These are phyloP conservation scores for Candida succiphila DNA, from an alignment of 805 yeast genomes.

Conservation along the genomic window DNA sequence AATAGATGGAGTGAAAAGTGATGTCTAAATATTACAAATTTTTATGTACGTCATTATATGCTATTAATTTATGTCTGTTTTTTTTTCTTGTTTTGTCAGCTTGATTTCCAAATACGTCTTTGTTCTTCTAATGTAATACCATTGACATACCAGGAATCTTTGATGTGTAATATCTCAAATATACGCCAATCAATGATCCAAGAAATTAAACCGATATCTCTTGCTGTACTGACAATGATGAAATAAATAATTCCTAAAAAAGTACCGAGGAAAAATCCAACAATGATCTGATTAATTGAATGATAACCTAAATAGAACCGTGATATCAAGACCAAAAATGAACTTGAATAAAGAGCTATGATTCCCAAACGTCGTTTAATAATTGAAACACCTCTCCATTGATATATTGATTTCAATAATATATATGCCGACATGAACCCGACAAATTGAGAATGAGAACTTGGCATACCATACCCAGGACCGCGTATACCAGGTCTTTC, in stretches of 20 bases:
- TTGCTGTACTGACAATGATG: conserved; percentile 35
- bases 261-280: conserved; percentile 60
- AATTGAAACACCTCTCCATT: conserved; percentile 28
- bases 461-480: conserved; percentile 89
- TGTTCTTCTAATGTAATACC: conserved; percentile 11
- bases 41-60: neutral
- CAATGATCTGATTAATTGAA: conserved; percentile 57
- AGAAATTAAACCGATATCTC: conserved; percentile 61
- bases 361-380: conserved; percentile 22
- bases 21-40: neutral
- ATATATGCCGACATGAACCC: conserved; percentile 66
- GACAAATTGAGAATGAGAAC: conserved; percentile 95
- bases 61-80: neutral
- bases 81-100: conserved; percentile 1
- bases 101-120: conserved; percentile 15
- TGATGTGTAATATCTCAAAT: conserved; percentile 38
- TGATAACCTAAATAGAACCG: conserved; percentile 78
- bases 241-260: conserved; percentile 52
- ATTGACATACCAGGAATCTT: conserved; percentile 38
- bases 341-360: conserved; percentile 15
- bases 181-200: conserved; percentile 55
- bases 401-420: conserved; percentile 30
- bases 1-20: conserved; percentile 20
- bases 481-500: conserved; percentile 51
- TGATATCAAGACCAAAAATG: conserved; percentile 48